phyloP scores from a whole-genome alignment of 257 asterid species.

The Linaria vulgaris region DNA sequence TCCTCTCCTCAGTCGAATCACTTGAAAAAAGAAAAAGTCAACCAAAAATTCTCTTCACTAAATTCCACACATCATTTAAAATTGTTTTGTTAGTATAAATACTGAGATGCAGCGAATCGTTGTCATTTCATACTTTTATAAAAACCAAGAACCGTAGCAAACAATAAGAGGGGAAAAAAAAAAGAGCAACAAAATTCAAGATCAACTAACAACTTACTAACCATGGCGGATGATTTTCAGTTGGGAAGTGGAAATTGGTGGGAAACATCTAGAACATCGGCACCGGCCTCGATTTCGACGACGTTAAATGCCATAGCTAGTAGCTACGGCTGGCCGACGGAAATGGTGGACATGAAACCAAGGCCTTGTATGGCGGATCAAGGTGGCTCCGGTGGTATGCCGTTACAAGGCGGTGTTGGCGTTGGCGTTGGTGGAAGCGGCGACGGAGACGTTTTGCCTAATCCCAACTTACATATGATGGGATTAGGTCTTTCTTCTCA shows the following conservation, averaged over 20 bases:
- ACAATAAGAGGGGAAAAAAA: too few relatives aligned
- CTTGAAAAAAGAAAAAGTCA: conserved; percentile 40
- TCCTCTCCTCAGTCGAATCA: conserved; percentile 51
- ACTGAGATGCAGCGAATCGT: conserved; percentile 45
- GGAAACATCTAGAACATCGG: conserved; percentile 47
- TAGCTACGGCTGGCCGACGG: conserved; percentile 60
- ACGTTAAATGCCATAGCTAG: conserved; percentile 38
- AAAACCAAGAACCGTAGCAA: neutral
- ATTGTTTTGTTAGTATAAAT: conserved; percentile 40
- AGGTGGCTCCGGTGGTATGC: conserved; percentile 9
- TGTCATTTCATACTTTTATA: conserved; percentile 45
- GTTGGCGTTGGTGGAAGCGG: too few relatives aligned
- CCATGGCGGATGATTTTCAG: conserved; percentile 78
- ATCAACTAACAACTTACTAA: neutral
- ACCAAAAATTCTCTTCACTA: conserved; percentile 49
- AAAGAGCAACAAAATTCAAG: too few relatives aligned
- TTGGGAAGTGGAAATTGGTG: conserved; percentile 78
- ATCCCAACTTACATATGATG: conserved; percentile 55
- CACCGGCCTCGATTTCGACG: conserved; percentile 39
- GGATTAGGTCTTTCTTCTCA: conserved; percentile 66
- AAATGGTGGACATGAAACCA: conserved; percentile 28
- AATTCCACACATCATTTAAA: neutral
- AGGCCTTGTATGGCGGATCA: conserved; percentile 19
- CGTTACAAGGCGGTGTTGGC: conserved; percentile 29
- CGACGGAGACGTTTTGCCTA: conserved; percentile 26